Evolutionary conservation across 2,329 filamentous ascomycete genomes (phyloP).

Genomic region (Erysiphe neolycopersici): DNA sequence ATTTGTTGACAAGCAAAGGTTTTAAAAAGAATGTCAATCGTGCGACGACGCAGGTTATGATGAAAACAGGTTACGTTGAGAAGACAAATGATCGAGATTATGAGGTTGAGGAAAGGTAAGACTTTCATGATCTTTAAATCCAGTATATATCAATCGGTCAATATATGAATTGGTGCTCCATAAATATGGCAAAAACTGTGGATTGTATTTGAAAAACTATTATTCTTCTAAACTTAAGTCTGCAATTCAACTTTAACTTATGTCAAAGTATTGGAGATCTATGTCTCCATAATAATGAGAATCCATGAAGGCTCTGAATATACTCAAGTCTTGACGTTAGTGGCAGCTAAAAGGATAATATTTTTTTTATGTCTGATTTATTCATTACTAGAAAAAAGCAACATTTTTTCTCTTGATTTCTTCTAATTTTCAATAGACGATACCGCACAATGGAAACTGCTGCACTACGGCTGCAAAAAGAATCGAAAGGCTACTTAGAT

Average conservation of each 20-base stretch:
- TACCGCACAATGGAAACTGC: constrained; percentile 96
- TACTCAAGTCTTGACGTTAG: too few relatives aligned
- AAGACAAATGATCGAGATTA: constrained; percentile 97
- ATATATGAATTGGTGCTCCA: background rate
- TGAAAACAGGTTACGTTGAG: constrained; percentile 99
- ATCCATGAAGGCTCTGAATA: too few relatives aligned
- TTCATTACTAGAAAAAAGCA: too few relatives aligned
- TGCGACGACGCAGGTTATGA: constrained; percentile 98
- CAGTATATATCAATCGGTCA: background rate
- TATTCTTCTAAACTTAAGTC: too few relatives aligned
- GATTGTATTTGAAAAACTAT: too few relatives aligned
- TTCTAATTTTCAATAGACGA: constrained; percentile 26
- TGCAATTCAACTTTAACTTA: too few relatives aligned
- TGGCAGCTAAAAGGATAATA: too few relatives aligned
- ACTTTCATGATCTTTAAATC: background rate
- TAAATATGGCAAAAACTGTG: too few relatives aligned
- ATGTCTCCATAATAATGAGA: too few relatives aligned
- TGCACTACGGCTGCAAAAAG: constrained; percentile 75
- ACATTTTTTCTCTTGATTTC: too few relatives aligned
- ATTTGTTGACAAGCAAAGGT: constrained; percentile 20
- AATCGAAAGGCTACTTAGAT: constrained; percentile 94
- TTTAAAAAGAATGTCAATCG: constrained; percentile 97
- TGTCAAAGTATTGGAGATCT: too few relatives aligned
- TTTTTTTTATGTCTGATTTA: too few relatives aligned
- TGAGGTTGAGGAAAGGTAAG: constrained; percentile 77